A percentile compares a stretch with the other conserved stretches of the same genome.
Evolutionary conservation across 148 eudicot species (phyloP).

Genomic region (Gaultheria prostrata): DNA sequence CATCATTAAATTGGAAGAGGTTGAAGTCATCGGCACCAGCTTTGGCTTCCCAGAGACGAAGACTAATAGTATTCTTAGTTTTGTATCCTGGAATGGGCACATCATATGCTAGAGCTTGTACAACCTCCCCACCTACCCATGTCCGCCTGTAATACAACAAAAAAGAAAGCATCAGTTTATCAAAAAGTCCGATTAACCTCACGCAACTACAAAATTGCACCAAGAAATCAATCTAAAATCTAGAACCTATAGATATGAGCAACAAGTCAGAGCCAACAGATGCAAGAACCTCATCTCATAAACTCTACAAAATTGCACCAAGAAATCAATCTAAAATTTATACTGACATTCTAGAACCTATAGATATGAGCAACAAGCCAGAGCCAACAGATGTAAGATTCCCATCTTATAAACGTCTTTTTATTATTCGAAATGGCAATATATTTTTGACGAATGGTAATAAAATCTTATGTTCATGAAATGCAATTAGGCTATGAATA

Average conservation of each 20-base stretch:
- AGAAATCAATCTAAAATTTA: not conserved
- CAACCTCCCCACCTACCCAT: conserved; percentile 89
- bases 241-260: not conserved
- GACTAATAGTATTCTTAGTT: conserved; percentile 91
- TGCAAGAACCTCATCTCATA: not conserved
- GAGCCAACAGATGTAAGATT: not conserved
- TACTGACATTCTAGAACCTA: not conserved
- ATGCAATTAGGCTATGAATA: not conserved
- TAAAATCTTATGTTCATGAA: not conserved
- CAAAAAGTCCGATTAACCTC: conserved; percentile 1
- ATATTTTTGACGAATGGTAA: not conserved
- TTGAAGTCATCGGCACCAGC: conserved; percentile 77
- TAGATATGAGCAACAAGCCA: not conserved
- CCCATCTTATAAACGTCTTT: not conserved
- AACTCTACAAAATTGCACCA: not conserved
- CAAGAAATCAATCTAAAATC: not conserved
- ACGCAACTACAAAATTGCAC: not conserved
- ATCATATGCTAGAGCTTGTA: conserved; percentile 95
- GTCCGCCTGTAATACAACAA: conserved; percentile 54
- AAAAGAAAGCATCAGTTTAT: conserved; percentile 6
- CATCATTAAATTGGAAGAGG: conserved; percentile 91
- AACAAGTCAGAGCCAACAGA: not conserved
- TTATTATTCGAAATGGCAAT: not conserved
- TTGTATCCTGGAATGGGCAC: conserved; percentile 98
- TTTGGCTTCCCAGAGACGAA: conserved; percentile 99